Conservation (phyloP, 345 rosid genomes). For the Clausena lansium region DNA sequence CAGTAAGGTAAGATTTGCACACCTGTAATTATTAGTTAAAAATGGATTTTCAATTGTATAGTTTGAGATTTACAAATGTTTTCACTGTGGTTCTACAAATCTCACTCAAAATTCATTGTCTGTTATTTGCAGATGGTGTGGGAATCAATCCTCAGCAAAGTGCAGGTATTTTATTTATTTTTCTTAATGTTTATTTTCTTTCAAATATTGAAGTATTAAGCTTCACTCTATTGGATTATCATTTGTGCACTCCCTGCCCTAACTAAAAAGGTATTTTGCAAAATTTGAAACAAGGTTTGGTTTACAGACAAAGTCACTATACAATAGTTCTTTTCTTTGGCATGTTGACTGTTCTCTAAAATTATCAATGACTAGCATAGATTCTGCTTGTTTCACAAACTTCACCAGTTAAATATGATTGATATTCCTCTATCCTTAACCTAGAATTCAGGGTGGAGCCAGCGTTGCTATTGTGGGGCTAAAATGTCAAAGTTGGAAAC, state of each 20-base stretch:
- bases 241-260: neutral
- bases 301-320: neutral
- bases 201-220: neutral
- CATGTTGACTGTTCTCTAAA: neutral
- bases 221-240: neutral
- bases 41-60: neutral
- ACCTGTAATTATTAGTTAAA: neutral
- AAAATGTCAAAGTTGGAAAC: too few relatives aligned
- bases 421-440: neutral
- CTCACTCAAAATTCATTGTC: conserved; percentile 5
- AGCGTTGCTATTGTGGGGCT: too few relatives aligned
- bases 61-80: neutral
- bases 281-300: neutral
- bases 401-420: neutral
- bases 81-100: neutral
- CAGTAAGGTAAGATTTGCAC: neutral
- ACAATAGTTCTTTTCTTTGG: neutral
- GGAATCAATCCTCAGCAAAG: conserved; percentile 99
- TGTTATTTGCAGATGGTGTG: conserved; percentile 75
- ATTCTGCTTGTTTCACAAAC: neutral
- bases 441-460: too few relatives aligned
- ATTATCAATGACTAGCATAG: neutral
- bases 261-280: neutral
- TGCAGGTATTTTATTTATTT: conserved; percentile 51
- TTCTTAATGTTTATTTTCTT: neutral